These are phyloP conservation scores for Glycine latifolia DNA, from an alignment of 306 rosid species.

Conservation along the genomic window DNA sequence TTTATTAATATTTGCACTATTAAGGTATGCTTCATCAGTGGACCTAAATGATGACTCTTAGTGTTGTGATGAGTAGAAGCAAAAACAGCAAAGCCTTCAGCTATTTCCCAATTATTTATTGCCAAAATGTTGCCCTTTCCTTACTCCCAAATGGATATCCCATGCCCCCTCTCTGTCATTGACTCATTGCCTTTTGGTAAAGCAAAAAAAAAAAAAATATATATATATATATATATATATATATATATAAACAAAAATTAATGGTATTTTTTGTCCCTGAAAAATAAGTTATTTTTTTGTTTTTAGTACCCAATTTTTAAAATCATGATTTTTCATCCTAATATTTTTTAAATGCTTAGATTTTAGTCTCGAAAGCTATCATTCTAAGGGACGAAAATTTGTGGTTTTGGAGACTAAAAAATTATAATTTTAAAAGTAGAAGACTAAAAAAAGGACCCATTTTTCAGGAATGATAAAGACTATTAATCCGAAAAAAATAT, in stretches of 20 bases:
- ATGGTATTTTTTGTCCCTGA: too few species aligned
- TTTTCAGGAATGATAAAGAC: neutral
- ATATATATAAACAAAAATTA: too few species aligned
- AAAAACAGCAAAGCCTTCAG: conserved; percentile 63
- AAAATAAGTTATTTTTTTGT: too few species aligned
- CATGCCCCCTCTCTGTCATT: neutral
- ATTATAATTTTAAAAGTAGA: neutral
- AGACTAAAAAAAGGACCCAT: neutral
- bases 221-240: too few species aligned
- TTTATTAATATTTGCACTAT: conserved; percentile 34
- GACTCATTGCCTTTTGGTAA: conserved; percentile 53
- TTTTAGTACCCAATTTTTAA: neutral
- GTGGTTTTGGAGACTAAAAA: neutral
- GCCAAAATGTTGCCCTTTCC: conserved; percentile 39
- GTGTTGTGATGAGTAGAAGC: conserved; percentile 58
- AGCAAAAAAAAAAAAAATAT: conserved; percentile 42
- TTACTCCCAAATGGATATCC: conserved; percentile 6
- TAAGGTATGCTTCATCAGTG: conserved; percentile 40
- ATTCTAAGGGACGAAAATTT: too few species aligned
- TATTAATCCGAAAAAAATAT: neutral
- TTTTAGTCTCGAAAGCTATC: neutral
- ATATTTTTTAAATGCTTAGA: too few species aligned
- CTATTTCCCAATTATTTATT: conserved; percentile 50
- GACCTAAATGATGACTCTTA: conserved; percentile 63
- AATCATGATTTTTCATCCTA: too few species aligned